A percentile compares a stretch with the other conserved stretches of the same genome.
Evolutionary conservation across 1,139 yeast species (phyloP).

Genomic region (Protomyces inouyei): DNA sequence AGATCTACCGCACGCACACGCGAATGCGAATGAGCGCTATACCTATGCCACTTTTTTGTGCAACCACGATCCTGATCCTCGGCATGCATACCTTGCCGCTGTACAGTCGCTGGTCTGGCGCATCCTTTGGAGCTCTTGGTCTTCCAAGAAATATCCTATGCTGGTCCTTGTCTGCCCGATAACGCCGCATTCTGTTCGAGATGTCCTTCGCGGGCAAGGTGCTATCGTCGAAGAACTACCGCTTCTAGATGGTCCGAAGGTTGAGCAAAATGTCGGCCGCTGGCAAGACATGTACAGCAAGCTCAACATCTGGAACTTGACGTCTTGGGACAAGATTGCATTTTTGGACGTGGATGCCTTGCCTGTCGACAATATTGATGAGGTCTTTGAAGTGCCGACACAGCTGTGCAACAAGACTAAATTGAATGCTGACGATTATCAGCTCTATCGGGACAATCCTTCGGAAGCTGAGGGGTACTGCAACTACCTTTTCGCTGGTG

Average conservation of each 20-base stretch:
- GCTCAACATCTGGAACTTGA: slow-evolving; percentile 54
- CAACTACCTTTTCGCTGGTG: slow-evolving; percentile 4
- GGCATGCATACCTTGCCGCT: slow-evolving; percentile 7
- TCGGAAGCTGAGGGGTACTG: slow-evolving; percentile 1
- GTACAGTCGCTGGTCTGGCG: slow-evolving; percentile 16
- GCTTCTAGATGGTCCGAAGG: neutral
- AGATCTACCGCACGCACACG: slow-evolving; percentile 1
- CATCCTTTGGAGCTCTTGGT: slow-evolving; percentile 13
- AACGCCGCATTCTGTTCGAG: slow-evolving; percentile 1
- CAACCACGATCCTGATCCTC: slow-evolving; percentile 7
- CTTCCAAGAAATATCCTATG: slow-evolving; percentile 5
- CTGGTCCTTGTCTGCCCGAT: slow-evolving; percentile 13
- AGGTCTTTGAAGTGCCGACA: slow-evolving; percentile 41
- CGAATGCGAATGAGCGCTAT: neutral
- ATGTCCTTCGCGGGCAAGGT: slow-evolving; percentile 7
- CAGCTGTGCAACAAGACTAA: slow-evolving; percentile 1
- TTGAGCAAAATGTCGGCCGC: neutral
- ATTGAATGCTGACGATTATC: slow-evolving; percentile 1
- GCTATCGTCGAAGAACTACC: slow-evolving; percentile 7
- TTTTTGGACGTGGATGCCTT: slow-evolving; percentile 81
- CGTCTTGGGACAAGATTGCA: slow-evolving; percentile 56
- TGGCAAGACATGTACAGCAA: slow-evolving; percentile 34
- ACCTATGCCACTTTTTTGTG: slow-evolving; percentile 10
- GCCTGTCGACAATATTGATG: slow-evolving; percentile 49
- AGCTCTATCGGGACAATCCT: neutral